These are phyloP conservation scores for Plantago lanceolata DNA, from an alignment of 305 asterid genomes.

Conservation along the genomic window DNA sequence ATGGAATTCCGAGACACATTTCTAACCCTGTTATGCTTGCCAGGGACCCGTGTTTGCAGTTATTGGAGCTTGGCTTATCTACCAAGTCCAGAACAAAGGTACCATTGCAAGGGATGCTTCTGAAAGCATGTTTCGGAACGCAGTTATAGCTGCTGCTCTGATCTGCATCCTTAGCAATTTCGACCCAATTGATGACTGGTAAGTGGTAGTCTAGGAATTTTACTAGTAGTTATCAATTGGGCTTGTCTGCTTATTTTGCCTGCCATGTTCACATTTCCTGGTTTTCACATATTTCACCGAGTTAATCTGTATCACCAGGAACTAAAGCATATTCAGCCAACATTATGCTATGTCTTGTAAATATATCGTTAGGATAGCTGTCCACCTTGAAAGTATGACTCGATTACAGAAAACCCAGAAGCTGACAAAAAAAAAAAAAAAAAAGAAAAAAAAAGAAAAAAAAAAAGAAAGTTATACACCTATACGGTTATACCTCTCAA, in stretches of 20 bases:
- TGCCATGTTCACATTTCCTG: background rate
- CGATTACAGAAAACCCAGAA: too few relatives aligned
- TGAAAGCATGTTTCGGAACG: conserved; percentile 49
- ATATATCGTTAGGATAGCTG: too few relatives aligned
- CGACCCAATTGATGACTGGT: conserved; percentile 79
- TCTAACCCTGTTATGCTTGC: conserved; percentile 20
- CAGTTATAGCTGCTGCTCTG: conserved; percentile 48
- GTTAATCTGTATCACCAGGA: background rate
- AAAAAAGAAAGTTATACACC: too few relatives aligned
- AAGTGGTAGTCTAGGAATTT: conserved; percentile 46
- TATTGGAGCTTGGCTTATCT: conserved; percentile 74
- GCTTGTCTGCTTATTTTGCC: background rate
- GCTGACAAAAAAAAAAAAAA: too few relatives aligned
- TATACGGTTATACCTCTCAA: too few relatives aligned
- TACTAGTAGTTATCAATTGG: background rate
- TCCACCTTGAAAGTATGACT: too few relatives aligned
- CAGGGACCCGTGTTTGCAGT: conserved; percentile 79
- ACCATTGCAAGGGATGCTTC: conserved; percentile 34
- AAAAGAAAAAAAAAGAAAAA: too few relatives aligned
- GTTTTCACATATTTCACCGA: background rate
- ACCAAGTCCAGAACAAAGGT: conserved; percentile 59
- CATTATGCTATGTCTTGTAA: too few relatives aligned
- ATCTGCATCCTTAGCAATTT: conserved; percentile 60
- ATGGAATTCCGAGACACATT: background rate
- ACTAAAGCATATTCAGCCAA: too few relatives aligned